Conservation (phyloP, 2,329 filamentous ascomycete species). For the Xylariaceae sp. region DNA sequence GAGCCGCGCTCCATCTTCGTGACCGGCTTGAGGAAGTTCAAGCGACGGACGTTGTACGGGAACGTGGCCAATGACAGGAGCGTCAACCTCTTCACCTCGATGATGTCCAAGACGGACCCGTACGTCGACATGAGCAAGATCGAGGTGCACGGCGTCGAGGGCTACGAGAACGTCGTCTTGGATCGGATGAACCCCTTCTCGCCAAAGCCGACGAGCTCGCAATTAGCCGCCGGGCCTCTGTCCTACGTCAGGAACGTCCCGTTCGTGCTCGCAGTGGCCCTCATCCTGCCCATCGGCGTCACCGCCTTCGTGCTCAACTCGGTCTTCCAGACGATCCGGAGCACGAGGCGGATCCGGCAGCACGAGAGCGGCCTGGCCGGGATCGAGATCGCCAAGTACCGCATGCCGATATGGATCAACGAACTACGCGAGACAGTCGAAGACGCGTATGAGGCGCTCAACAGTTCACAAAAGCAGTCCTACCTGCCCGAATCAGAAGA, state of each 20-base stretch:
- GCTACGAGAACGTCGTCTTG: constrained; percentile 70
- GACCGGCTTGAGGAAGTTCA: constrained; percentile 68
- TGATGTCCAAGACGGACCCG: constrained; percentile 71
- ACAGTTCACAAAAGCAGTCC: constrained; percentile 61
- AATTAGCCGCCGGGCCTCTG: constrained; percentile 29
- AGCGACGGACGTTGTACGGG: constrained; percentile 70
- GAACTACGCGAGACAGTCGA: constrained; percentile 73
- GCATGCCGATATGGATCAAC: constrained; percentile 69
- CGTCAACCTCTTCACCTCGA: constrained; percentile 77
- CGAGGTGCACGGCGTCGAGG: constrained; percentile 66
- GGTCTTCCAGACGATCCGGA: constrained; percentile 69
- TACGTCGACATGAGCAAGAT: constrained; percentile 63
- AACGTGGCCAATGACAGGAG: constrained; percentile 84
- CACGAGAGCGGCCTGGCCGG: constrained; percentile 69
- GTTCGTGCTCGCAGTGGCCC: constrained; percentile 55
- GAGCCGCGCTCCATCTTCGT: constrained; percentile 85
- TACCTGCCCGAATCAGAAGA: constrained; percentile 58
- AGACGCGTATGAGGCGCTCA: constrained; percentile 68
- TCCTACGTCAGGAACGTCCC: constrained; percentile 50
- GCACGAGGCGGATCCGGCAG: constrained; percentile 65
- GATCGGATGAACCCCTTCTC: constrained; percentile 59
- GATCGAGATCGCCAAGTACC: constrained; percentile 63
- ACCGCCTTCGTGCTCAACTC: constrained; percentile 70
- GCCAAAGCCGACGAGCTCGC: constrained; percentile 30
- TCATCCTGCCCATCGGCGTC: constrained; percentile 71